Evolutionary conservation across 169 alveolate genomes (phyloP).

Genomic region (Cryptosporidium ubiquitum): DNA sequence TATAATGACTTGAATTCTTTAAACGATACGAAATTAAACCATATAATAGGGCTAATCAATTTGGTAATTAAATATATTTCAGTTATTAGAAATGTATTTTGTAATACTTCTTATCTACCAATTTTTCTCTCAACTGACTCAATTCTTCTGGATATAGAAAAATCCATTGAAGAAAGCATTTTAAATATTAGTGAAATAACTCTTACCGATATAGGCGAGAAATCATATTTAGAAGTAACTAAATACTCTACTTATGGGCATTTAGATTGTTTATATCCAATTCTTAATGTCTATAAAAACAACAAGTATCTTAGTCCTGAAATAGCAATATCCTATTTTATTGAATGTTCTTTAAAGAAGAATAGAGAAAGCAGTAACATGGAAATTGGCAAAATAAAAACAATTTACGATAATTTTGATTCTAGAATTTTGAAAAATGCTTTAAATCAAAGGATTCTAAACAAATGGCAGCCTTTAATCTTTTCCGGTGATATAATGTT

Average conservation of each 20-base stretch:
- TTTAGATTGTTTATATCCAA: conserved; percentile 18
- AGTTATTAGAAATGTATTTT: conserved; percentile 18
- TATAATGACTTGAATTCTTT: not conserved
- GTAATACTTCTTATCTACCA: conserved; percentile 29
- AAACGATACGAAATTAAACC: conserved; percentile 1
- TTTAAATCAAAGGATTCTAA: conserved; percentile 4
- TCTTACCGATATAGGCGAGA: conserved; percentile 39
- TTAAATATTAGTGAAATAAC: conserved; percentile 14
- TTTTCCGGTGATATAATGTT: conserved; percentile 55
- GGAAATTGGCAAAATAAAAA: not conserved
- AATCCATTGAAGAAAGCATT: conserved; percentile 1
- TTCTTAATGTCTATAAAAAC: not conserved
- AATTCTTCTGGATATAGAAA: conserved; percentile 40
- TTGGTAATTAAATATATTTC: conserved; percentile 46
- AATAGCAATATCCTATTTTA: conserved; percentile 42
- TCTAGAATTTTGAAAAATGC: not conserved
- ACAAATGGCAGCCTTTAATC: conserved; percentile 44
- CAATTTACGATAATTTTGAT: conserved; percentile 23
- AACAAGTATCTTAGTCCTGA: conserved; percentile 59
- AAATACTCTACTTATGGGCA: conserved; percentile 6
- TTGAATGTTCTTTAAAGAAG: conserved; percentile 9
- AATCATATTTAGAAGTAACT: not conserved
- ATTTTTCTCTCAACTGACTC: conserved; percentile 53
- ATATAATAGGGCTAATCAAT: conserved; percentile 5
- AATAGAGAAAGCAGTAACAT: not conserved